Evolutionary conservation across 345 rosid genomes (phyloP).

Genomic region (Tarenaya hassleriana): DNA sequence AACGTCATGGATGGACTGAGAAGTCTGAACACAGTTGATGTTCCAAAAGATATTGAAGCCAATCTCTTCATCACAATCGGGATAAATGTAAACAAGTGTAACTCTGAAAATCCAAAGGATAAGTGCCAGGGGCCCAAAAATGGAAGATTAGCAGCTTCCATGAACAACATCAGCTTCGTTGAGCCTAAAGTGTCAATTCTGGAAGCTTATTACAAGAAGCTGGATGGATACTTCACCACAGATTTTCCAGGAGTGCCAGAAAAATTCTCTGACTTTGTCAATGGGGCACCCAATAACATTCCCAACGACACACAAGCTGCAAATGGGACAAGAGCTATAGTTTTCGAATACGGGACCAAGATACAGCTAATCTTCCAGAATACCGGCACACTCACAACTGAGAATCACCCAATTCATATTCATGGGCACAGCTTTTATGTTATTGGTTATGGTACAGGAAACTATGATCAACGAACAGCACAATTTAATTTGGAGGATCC

Average conservation of each 20-base stretch:
- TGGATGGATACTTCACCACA: conserved; percentile 52
- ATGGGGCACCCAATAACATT: conserved; percentile 69
- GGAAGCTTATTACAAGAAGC: conserved; percentile 64
- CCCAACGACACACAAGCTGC: conserved; percentile 56
- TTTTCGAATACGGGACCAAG: conserved; percentile 57
- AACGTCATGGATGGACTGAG: conserved; percentile 74
- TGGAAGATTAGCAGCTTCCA: conserved; percentile 70
- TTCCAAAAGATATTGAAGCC: conserved; percentile 50
- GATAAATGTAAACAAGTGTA: conserved; percentile 59
- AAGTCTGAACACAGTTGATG: conserved; percentile 41
- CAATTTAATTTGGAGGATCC: conserved; percentile 65
- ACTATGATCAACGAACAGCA: conserved; percentile 49
- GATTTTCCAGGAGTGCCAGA: conserved; percentile 69
- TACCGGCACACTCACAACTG: conserved; percentile 63
- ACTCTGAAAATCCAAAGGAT: conserved; percentile 40
- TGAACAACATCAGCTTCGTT: conserved; percentile 72
- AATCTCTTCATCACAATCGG: conserved; percentile 62
- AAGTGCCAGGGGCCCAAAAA: conserved; percentile 47
- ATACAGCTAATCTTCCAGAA: conserved; percentile 74
- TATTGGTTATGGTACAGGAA: conserved; percentile 61
- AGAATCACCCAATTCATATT: conserved; percentile 88
- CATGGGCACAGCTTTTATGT: conserved; percentile 87
- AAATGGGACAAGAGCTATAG: conserved; percentile 61
- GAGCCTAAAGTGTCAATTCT: conserved; percentile 55
- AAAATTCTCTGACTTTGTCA: conserved; percentile 62